Conservation (phyloP, 305 asterid genomes). For the Fraxinus nigra region DNA sequence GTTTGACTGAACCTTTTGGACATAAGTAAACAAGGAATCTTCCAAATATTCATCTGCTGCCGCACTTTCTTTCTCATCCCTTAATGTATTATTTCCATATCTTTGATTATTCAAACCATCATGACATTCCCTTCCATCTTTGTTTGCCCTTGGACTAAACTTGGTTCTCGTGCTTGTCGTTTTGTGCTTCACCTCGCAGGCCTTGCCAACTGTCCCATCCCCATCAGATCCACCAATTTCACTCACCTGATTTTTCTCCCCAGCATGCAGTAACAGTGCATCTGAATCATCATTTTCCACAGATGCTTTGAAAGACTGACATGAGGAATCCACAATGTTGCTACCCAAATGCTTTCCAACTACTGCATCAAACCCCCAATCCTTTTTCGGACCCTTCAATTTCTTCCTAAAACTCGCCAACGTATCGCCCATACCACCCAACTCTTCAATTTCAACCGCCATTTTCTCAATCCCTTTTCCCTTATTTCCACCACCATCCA, state of each 20-base stretch:
- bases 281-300: constrained; percentile 28
- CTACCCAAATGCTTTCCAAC: constrained; percentile 31
- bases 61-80: constrained; percentile 35
- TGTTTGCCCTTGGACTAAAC: constrained; percentile 31
- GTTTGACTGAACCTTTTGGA: constrained; percentile 64
- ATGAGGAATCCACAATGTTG: constrained; percentile 29
- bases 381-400: constrained; percentile 74
- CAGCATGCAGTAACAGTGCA: constrained; percentile 27
- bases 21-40: constrained; percentile 65
- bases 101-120: constrained; percentile 26
- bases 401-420: constrained; percentile 86
- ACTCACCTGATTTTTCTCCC: constrained; percentile 31
- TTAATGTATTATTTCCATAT: constrained; percentile 24
- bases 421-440: constrained; percentile 85
- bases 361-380: constrained; percentile 35
- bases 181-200: constrained; percentile 31
- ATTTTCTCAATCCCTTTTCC: constrained; percentile 39
- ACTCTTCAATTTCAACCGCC: constrained; percentile 47
- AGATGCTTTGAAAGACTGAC: constrained; percentile 33
- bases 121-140: constrained; percentile 25
- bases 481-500: constrained; percentile 41
- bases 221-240: constrained; percentile 35
- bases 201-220: constrained; percentile 32
- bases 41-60: constrained; percentile 47
- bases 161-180: constrained; percentile 43